These are phyloP conservation scores for Taxillus chinensis DNA, from an alignment of 164 flowering plant genomes.

Conservation along the genomic window DNA sequence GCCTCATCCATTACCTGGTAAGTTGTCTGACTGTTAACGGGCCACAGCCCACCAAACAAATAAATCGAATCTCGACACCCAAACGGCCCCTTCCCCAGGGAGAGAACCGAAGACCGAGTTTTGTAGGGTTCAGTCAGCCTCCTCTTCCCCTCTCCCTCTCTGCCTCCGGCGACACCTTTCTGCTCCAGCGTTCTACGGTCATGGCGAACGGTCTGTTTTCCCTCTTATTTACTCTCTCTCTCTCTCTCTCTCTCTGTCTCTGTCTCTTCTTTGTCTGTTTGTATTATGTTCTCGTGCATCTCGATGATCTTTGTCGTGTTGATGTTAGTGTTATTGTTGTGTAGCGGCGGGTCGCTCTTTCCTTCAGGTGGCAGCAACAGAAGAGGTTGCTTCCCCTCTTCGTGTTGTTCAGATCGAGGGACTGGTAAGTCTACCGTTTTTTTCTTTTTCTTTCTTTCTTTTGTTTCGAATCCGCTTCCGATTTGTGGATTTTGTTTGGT, in stretches of 20 bases:
- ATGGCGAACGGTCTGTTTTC: conserved; percentile 1
- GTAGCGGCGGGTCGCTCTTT: conserved; percentile 49
- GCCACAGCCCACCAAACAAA: background rate
- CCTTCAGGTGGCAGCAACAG: conserved; percentile 55
- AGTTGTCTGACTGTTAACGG: background rate
- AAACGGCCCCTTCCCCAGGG: background rate
- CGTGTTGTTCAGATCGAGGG: conserved; percentile 79
- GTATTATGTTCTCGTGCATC: too few relatives aligned
- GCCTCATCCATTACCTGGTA: too few relatives aligned
- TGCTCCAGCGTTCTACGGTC: background rate
- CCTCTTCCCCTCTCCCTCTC: background rate
- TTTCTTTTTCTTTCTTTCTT: background rate
- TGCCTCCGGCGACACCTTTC: background rate
- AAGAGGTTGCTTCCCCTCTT: conserved; percentile 65
- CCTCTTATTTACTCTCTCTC: background rate
- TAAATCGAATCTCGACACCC: background rate
- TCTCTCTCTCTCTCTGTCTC: background rate
- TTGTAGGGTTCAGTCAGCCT: too few relatives aligned
- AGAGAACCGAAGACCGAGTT: too few relatives aligned
- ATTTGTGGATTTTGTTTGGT: background rate
- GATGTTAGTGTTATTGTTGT: background rate
- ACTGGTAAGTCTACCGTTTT: conserved; percentile 23
- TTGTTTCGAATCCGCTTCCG: background rate
- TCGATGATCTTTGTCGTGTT: too few relatives aligned
- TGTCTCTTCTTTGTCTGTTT: background rate